Percentiles rank a stretch among this genome's conserved stretches.
Evolutionary conservation across 2,329 filamentous ascomycete species (phyloP).

Genomic region (Phialophora tarda): DNA sequence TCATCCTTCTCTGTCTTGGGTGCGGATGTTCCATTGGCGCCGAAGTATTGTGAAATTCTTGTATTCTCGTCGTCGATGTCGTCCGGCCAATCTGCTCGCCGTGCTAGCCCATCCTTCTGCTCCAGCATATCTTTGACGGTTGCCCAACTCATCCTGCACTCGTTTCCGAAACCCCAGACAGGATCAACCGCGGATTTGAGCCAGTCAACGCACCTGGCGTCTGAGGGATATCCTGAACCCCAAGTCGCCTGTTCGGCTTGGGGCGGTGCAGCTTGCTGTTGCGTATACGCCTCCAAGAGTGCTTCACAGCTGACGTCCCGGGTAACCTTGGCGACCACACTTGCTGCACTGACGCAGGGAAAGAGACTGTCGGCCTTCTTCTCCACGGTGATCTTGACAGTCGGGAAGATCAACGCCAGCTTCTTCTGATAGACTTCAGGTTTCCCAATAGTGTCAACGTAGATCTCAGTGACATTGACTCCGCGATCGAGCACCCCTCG

Average conservation of each 20-base stretch:
- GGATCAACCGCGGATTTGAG: slow-evolving; percentile 86
- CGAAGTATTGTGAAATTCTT: slow-evolving; percentile 76
- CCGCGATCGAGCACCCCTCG: slow-evolving; percentile 74
- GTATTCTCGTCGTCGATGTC: slow-evolving; percentile 71
- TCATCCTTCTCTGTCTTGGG: slow-evolving; percentile 68
- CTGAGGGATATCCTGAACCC: slow-evolving; percentile 94
- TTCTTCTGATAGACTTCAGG: slow-evolving; percentile 83
- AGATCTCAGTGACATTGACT: slow-evolving; percentile 86
- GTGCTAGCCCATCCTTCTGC: slow-evolving; percentile 61
- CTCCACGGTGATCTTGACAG: slow-evolving; percentile 73
- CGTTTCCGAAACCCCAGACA: slow-evolving; percentile 91
- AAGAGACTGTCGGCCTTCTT: slow-evolving; percentile 94
- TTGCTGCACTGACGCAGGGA: slow-evolving; percentile 90
- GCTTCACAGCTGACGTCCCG: slow-evolving; percentile 86
- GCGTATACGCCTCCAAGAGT: slow-evolving; percentile 65
- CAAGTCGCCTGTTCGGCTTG: slow-evolving; percentile 59
- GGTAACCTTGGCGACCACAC: slow-evolving; percentile 94
- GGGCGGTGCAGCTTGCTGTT: slow-evolving; percentile 38
- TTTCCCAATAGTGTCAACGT: slow-evolving; percentile 90
- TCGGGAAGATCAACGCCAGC: slow-evolving; percentile 83
- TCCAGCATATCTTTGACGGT: slow-evolving; percentile 94
- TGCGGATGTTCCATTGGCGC: slow-evolving; percentile 45
- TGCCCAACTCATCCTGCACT: slow-evolving; percentile 94
- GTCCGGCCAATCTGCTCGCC: slow-evolving; percentile 82
- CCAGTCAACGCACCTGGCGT: slow-evolving; percentile 80